Percentiles rank a stretch among this genome's conserved stretches.
Conservation (phyloP, 768 basidiomycete species). For the Leccinellum albellum region DNA sequence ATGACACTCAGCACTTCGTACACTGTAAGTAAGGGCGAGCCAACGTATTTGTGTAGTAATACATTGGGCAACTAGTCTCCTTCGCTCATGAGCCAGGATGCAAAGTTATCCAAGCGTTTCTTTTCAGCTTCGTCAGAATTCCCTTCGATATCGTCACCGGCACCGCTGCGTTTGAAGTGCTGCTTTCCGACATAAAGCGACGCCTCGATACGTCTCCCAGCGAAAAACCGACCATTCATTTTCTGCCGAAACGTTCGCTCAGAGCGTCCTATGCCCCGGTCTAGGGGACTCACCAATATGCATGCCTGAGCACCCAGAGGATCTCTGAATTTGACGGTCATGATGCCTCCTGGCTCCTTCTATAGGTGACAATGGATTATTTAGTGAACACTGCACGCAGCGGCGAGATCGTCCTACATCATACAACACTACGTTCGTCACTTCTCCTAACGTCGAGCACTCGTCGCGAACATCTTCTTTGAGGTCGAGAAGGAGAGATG, state of each 20-base stretch:
- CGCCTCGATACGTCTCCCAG: slow-evolving; percentile 78
- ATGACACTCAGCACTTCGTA: neutral
- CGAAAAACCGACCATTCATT: slow-evolving; percentile 94
- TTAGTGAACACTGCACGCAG: neutral
- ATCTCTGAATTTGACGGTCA: slow-evolving; percentile 96
- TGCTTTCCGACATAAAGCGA: slow-evolving; percentile 79
- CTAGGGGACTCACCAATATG: slow-evolving; percentile 55
- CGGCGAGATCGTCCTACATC: slow-evolving; percentile 59
- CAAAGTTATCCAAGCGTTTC: slow-evolving; percentile 83
- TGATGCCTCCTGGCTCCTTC: slow-evolving; percentile 90
- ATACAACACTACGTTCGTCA: slow-evolving; percentile 92
- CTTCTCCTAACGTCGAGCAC: slow-evolving; percentile 84
- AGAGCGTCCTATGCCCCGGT: neutral
- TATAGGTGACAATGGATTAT: slow-evolving; percentile 31
- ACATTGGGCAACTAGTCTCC: slow-evolving; percentile 46
- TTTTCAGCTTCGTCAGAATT: slow-evolving; percentile 75
- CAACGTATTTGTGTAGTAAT: neutral
- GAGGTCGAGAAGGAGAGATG: slow-evolving; percentile 81
- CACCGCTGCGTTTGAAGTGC: slow-evolving; percentile 73
- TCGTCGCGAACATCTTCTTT: slow-evolving; percentile 97
- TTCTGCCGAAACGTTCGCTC: slow-evolving; percentile 46
- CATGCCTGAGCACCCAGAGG: slow-evolving; percentile 92
- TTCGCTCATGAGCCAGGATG: slow-evolving; percentile 80
- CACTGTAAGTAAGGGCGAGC: neutral
- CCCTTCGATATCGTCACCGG: slow-evolving; percentile 57